Conservation (phyloP, 768 basidiomycete species). For the Leucogyrophana mollusca region DNA sequence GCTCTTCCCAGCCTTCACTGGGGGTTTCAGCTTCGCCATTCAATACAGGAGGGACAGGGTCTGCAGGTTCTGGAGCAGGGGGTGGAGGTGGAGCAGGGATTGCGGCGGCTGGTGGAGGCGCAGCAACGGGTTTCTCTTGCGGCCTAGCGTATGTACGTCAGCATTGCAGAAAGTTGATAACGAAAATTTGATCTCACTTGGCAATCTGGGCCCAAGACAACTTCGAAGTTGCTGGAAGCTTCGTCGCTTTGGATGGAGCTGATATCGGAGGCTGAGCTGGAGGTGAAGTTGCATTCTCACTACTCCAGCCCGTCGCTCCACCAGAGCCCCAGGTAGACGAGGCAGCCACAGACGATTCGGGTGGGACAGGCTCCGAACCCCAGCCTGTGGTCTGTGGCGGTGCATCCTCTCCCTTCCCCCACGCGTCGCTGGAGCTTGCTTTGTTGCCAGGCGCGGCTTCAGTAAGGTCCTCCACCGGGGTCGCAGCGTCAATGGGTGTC, state of each 20-base stretch:
- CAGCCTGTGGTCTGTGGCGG: slow-evolving; percentile 8
- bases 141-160: slow-evolving; percentile 38
- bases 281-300: slow-evolving; percentile 35
- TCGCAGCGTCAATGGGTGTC: slow-evolving; percentile 24
- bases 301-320: slow-evolving; percentile 31
- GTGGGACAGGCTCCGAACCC: slow-evolving; percentile 10
- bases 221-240: slow-evolving; percentile 72
- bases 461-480: slow-evolving; percentile 15
- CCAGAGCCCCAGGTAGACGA: slow-evolving; percentile 30
- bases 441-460: slow-evolving; percentile 15
- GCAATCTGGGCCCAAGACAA: slow-evolving; percentile 87
- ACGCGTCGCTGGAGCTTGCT: slow-evolving; percentile 14
- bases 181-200: slow-evolving; percentile 42
- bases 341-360: slow-evolving; percentile 9
- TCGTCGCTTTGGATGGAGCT: slow-evolving; percentile 31
- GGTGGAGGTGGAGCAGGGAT: slow-evolving; percentile 17
- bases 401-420: slow-evolving; percentile 11
- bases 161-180: slow-evolving; percentile 1
- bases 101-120: slow-evolving; percentile 31
- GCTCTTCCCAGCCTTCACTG: slow-evolving; percentile 63
- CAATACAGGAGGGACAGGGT: slow-evolving; percentile 26
- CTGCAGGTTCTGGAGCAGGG: slow-evolving; percentile 21
- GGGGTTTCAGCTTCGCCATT: slow-evolving; percentile 34
- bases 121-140: slow-evolving; percentile 60
- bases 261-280: slow-evolving; percentile 22